Evolutionary conservation across 2,329 filamentous ascomycete species (phyloP).

Genomic region (Tolypocladium tropicale): DNA sequence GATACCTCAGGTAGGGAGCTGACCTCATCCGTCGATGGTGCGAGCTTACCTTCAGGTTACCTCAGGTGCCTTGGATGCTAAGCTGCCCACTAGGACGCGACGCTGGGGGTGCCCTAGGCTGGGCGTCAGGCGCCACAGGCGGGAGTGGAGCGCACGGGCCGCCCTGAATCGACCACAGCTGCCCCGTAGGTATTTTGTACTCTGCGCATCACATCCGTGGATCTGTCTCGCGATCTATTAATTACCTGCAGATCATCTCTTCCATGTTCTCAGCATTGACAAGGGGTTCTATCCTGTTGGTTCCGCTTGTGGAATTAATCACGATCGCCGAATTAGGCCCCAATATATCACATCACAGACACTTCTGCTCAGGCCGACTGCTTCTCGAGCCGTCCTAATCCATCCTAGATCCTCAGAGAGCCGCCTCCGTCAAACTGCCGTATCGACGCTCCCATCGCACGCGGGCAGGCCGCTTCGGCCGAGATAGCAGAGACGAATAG

Average conservation of each 20-base stretch:
- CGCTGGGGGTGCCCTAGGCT: neutral
- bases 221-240: too few relatives aligned
- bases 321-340: too few relatives aligned
- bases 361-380: neutral
- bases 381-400: neutral
- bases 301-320: too few relatives aligned
- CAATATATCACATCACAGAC: too few relatives aligned
- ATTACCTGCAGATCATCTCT: neutral
- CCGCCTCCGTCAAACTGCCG: neutral
- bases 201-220: neutral
- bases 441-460: neutral
- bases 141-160: neutral
- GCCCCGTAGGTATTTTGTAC: too few relatives aligned
- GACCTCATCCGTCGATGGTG: neutral
- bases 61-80: too few relatives aligned
- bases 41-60: too few relatives aligned
- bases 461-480: neutral
- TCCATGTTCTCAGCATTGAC: too few relatives aligned
- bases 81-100: neutral
- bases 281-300: too few relatives aligned
- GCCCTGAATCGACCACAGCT: neutral
- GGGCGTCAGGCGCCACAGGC: neutral
- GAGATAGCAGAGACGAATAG: neutral
- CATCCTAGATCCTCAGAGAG: neutral
- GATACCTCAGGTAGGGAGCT: too few relatives aligned